These are phyloP conservation scores for Polygonum aviculare DNA, from an alignment of 148 eudicot species.

Conservation along the genomic window DNA sequence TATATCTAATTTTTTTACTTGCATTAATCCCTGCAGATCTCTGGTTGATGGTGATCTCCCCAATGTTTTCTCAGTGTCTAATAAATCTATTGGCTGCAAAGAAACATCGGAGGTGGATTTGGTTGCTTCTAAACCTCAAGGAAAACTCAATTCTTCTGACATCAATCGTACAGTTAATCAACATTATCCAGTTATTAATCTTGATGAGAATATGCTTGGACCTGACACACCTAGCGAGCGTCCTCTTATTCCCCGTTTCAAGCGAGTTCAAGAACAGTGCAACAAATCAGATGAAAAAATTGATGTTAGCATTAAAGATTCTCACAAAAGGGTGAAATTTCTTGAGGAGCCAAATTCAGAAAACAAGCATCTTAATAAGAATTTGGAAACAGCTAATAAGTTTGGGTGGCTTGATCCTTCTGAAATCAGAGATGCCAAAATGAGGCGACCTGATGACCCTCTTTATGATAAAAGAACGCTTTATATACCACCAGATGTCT, in stretches of 20 bases:
- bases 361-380: constrained; percentile 21
- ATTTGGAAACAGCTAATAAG: constrained; percentile 47
- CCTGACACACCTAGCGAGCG: constrained; percentile 69
- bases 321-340: constrained; percentile 54
- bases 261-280: constrained; percentile 68
- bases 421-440: constrained; percentile 70
- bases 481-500: constrained; percentile 70
- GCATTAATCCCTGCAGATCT: constrained; percentile 34
- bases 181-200: constrained; percentile 17
- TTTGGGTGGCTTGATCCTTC: constrained; percentile 94
- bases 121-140: constrained; percentile 16
- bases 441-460: constrained; percentile 68
- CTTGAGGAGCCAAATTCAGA: constrained; percentile 25
- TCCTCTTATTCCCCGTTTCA: constrained; percentile 69
- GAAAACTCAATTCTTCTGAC: constrained; percentile 11
- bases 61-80: constrained; percentile 20
- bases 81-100: constrained; percentile 29
- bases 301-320: constrained; percentile 21
- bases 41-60: constrained; percentile 19
- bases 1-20: neutral
- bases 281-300: constrained; percentile 23
- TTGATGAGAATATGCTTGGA: constrained; percentile 31
- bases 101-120: constrained; percentile 16
- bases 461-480: constrained; percentile 77
- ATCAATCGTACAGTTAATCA: constrained; percentile 16